Evolutionary conservation across 164 flowering plant genomes (phyloP), one percentile per base, ranked within the genome.

Genomic region (Vitis labrusca): DNA sequence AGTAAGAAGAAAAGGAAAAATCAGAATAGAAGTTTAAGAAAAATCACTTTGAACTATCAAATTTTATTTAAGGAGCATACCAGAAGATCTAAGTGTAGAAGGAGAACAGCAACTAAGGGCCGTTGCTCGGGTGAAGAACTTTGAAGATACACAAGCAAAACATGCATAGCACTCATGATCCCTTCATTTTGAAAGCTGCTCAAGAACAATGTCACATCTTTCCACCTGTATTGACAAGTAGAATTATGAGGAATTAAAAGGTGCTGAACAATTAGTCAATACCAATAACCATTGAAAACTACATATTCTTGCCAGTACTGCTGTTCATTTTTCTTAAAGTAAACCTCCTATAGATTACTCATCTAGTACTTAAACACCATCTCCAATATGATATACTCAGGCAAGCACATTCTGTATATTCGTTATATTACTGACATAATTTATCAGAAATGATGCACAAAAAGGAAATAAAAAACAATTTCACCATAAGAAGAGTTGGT

Each of bases 11-110:
- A 10, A 10, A 17, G 12, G 30, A 12, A 37, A 13, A 44, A 61
- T 37, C 11, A 30, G 16, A 47, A 29, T n/a, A 3, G 9, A n/a
- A 16, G 15, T 44, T 16, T n/a, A 47, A 16, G 17, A 47, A 17
- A 14, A 9, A 1, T 37, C 29, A 1, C 15, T 14, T 16, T 27
- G 17, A 17, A 55, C 15, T 23, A 50, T 61, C 16, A 50, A 67
- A 60, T 29, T 3, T 37, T 19, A 44, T 32, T 56, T 50, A 44
- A 60, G 50, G 32, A 70, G 53, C 77, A 50, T 86, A 89, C 97
- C 86, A 86, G 75, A 69, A 88, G 85, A 76, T 85, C 83, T 13
- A 88, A 75, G 69, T 86, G 85, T 59, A 91, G 63, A 55, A 91
- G 71, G 58, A 88, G 88, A 57, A 81, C 83, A 59, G 92, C 86